phyloP scores from a whole-genome alignment of 345 rosid genomes.

The Fremontodendron californicum region DNA sequence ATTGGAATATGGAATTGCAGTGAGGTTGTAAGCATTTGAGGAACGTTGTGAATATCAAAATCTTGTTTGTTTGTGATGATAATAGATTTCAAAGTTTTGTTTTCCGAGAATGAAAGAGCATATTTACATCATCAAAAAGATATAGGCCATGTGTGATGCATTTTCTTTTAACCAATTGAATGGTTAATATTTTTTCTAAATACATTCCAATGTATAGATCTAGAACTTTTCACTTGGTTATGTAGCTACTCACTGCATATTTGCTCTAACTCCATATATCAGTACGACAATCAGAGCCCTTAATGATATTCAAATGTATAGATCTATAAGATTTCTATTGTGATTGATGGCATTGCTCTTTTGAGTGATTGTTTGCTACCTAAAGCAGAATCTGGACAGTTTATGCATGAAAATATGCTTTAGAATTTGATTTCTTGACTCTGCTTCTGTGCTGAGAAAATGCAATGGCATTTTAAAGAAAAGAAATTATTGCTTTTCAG shows the following conservation, averaged over 20 bases:
- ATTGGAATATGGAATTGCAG: background rate
- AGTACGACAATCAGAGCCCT: background rate
- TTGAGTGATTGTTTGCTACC: background rate
- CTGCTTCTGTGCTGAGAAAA: background rate
- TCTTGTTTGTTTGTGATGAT: constrained; percentile 3
- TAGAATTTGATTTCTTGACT: background rate
- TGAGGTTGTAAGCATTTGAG: background rate
- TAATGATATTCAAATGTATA: no score
- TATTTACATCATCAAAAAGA: background rate
- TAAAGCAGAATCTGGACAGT: background rate
- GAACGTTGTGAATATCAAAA: background rate
- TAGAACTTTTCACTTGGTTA: background rate
- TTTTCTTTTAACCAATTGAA: background rate
- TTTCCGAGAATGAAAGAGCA: background rate
- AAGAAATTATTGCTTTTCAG: background rate
- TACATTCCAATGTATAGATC: background rate
- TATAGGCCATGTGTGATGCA: background rate
- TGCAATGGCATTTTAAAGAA: background rate
- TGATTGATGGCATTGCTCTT: background rate
- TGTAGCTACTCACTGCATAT: background rate
- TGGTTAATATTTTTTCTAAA: background rate
- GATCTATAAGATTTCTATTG: background rate
- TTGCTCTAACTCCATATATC: background rate
- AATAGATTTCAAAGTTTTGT: background rate
- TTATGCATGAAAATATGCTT: background rate